Evolutionary conservation across 495 filamentous ascomycete genomes (phyloP).

Genomic region (Penicillium antarcticum): DNA sequence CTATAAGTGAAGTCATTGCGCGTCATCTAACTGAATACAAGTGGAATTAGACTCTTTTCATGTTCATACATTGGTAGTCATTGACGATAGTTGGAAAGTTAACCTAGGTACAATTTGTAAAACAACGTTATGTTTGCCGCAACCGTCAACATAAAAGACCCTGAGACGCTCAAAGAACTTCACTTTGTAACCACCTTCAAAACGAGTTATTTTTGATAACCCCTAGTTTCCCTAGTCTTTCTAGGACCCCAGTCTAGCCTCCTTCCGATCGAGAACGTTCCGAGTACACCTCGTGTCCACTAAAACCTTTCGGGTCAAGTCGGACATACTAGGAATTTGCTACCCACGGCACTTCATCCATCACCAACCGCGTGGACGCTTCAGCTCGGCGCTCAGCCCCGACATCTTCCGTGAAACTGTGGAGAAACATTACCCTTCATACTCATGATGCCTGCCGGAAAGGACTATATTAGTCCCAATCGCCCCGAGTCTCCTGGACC

Average conservation of each 20-base stretch:
- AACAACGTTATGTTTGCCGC: background rate
- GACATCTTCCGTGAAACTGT: constrained; percentile 48
- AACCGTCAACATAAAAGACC: constrained; percentile 7
- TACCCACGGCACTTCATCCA: constrained; percentile 27
- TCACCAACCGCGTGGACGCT: constrained; percentile 25
- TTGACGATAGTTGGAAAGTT: background rate
- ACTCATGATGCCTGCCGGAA: constrained; percentile 38
- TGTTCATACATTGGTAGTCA: background rate
- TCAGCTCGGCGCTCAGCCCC: constrained; percentile 38
- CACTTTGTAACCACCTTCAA: background rate
- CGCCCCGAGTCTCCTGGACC: constrained; percentile 48
- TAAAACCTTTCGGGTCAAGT: constrained; percentile 36
- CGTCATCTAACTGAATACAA: constrained; percentile 13
- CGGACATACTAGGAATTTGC: constrained; percentile 33
- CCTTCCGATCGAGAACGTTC: constrained; percentile 19
- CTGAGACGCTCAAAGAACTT: background rate
- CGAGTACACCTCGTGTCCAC: constrained; percentile 41
- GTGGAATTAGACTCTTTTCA: background rate
- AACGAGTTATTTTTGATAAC: constrained; percentile 17
- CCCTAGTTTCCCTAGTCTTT: background rate
- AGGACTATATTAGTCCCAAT: constrained; percentile 45
- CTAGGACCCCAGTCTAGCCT: constrained; percentile 1
- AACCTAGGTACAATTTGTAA: background rate
- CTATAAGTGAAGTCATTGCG: constrained; percentile 24
- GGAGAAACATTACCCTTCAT: constrained; percentile 35